Evolutionary conservation across 768 basidiomycete species (phyloP), one percentile per base, ranked within the genome.

Genomic region (Suillus subaureus): DNA sequence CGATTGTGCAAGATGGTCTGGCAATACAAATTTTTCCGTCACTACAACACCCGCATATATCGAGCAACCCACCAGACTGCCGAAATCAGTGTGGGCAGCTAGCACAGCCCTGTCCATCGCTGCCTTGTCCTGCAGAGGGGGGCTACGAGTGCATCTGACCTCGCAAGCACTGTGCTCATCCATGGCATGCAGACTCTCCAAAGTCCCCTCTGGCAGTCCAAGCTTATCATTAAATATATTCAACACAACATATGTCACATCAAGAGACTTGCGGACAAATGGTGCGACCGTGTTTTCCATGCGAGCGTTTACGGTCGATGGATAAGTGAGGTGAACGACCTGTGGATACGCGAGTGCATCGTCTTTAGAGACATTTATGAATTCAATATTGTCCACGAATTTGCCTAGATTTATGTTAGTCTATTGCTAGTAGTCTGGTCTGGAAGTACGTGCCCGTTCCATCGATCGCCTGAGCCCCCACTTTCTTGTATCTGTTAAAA

Each of bases 71-170:
- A 89, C 88, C 64, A 90, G 72, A n/a, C 86, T 87, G n/a, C 89
- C 89, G 67, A 90, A 91, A 73, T 90, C 90, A 3, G 89, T 90
- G 71, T 91, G 90, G 2, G 85, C 84, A 23, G 88, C 88, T n/a
- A 90, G 72, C 0, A 80, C 78, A n/a, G 80, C 77, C 55, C 75
- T 81, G 7, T 80, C 76, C 8, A 73, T 72, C 9, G 66, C 15
- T 4, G 55, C 39, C 21, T 75, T 72, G 0, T 68, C 69, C 4
- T 75, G 73, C 63, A 72, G 77, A 1, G 80, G 81, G 1, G 86
- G 83, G 37, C 79, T 84, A 70, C 75, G 85, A 67, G 85, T 87
- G 13, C 85, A 71, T 15, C 90, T 79, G 0, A 85, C 77, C 68
- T 91, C 89, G 66, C 87, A 85, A 7, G 85, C 85, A 60, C 86